Evolutionary conservation across 441 rosid species (phyloP), one percentile per base, ranked within the genome.

Genomic region (Pelargonium fulgidum): DNA sequence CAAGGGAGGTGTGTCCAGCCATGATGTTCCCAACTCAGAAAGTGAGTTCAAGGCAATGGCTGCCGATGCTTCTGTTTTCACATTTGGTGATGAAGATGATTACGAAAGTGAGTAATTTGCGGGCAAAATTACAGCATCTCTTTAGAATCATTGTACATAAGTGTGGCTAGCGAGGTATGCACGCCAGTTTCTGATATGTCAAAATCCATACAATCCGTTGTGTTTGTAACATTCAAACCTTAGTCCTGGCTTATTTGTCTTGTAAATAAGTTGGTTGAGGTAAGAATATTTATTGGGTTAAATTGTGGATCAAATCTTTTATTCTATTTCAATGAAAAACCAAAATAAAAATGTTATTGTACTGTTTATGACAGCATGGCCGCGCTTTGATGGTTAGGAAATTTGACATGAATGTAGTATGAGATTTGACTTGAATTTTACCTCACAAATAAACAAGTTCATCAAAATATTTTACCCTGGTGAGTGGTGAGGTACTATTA

Each of bases 11-110:
- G 79, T 74, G 58, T 1, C 76, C 1, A 50, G 79, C 24, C 1
- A 72, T 2, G 84, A 16, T 3, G 20, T 68, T 36, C 71, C 80
- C 56, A 82, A 76, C 70, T 73, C 89, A 1, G 88, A 88, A 66
- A 89, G 95, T 59, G 91, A 93, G 72, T 89, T 93, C 78, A 89
- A 91, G 83, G 96, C 85, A 67, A 91, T 93, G 97, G 98, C 98
- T 4, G 98, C 98, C 2, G 97, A 93, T 78, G 96, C 98, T 9
- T 93, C 98, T 5, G 98, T 93, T 70, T 93, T 93, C 81, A 79
- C 93, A 7, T 91, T 93, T 22, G 98, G 98, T 36, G 91, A 85
- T 54, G 98, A 93, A 36, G 98, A 89, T 10, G 96, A 93, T 76
- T 91, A 73, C 4, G 98, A 91, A 80, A 94, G 97, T 62, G 99